Base-by-base conservation (phyloP, 1,284 basidiomycete species). In the Laetiporus sulphureus region DNA sequence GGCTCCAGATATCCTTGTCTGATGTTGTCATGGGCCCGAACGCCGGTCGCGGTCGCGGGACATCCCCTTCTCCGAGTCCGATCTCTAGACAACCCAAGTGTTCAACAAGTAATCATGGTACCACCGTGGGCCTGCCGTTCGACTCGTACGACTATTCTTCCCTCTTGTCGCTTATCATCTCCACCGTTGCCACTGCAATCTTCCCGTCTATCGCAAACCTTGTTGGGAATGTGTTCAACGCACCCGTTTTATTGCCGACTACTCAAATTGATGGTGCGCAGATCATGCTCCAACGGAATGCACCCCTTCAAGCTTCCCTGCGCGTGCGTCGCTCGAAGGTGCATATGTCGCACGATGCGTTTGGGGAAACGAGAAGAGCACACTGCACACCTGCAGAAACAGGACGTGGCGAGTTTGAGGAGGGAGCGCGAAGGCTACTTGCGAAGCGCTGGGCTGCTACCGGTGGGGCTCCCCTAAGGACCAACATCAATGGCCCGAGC, bases 271-370 rank as follows among this genome's bases (percentile, higher is more conserved):
- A 86, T 50, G 76, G 77, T 5, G 84, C 83, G 7, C 82, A 83
- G 55, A 61, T 76, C 16, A 69, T 75, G 8, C 82, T 83, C 2
- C 84, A 86, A 50, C 72, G 83, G 13, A 87, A 86, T 51, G 75
- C 83, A 0, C 83, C 84, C 10, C 77, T 0, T 49, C 57, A 12
- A 81, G 83, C 5, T 85, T 73, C 59, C 77, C 82, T 0, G 73
- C 74, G 3, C 72, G 85, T 15, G 82, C 78, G 0, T 69, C 81
- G 1, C 62, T 89, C 1, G 86, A 86, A 0, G 72, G 77, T 1
- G 82, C 86, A 2, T 89, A 84, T 53, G 63, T 84, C 38, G 84
- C 84, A 16, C 69, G 86, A 10, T 90, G 86, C 85, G 79, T 84
- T 33, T 88, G 85, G 85, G 75, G 81, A 18, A 73, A 78, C 48